A percentile compares a stretch with the other conserved stretches of the same genome.
Conservation (phyloP, 179 eudicot genomes). For the Actinidia chinensis region DNA sequence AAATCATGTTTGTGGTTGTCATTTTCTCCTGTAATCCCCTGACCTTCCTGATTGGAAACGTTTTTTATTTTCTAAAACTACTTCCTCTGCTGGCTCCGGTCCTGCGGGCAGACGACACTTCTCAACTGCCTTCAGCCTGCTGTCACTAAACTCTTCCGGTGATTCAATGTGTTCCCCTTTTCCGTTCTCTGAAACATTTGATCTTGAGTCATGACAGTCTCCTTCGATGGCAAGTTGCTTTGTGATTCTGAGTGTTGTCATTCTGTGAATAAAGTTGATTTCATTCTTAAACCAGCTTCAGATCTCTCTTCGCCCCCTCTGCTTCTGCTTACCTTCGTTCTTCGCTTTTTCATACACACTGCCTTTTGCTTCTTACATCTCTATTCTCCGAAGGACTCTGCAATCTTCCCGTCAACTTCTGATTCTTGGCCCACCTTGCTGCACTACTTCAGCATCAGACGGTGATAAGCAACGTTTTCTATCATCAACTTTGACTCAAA, state of each 20-base stretch:
- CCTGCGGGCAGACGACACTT: too few species aligned
- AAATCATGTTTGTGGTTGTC: constrained; percentile 8
- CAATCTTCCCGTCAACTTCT: constrained; percentile 21
- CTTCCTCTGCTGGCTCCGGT: constrained; percentile 14
- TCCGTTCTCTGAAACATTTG: too few species aligned
- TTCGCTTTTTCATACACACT: constrained; percentile 9
- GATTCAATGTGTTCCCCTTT: too few species aligned
- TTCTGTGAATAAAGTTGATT: background rate
- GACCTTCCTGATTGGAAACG: background rate
- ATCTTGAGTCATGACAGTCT: constrained; percentile 4
- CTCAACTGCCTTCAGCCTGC: too few species aligned
- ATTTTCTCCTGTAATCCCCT: constrained; percentile 19
- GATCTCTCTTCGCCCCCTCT: constrained; percentile 6
- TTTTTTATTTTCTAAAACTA: constrained; percentile 15
- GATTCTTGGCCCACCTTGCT: constrained; percentile 30
- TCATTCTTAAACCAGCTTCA: constrained; percentile 1
- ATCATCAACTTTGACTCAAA: constrained; percentile 2
- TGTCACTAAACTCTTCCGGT: too few species aligned
- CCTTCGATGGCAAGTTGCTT: background rate
- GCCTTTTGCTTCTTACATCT: constrained; percentile 16
- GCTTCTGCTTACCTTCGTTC: constrained; percentile 20
- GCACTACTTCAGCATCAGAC: constrained; percentile 3
- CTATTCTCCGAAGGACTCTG: constrained; percentile 7
- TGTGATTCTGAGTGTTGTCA: background rate
- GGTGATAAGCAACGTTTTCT: constrained; percentile 6